A percentile compares a stretch with the other conserved stretches of the same genome.
These are phyloP conservation scores for Nidula niveotomentosa DNA, from an alignment of 1,284 basidiomycete species.

Conservation along the genomic window DNA sequence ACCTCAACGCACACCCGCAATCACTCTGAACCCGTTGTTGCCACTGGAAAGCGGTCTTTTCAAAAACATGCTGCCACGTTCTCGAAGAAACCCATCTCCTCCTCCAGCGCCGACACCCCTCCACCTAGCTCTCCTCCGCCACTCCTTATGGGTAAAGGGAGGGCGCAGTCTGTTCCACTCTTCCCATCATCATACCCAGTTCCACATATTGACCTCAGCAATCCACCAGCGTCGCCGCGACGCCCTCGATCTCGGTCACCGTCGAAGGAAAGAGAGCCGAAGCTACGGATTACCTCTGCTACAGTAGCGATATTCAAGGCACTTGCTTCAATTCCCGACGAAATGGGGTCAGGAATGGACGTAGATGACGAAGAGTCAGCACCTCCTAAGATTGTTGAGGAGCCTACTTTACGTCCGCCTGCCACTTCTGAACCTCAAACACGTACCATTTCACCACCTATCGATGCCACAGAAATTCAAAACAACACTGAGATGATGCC, in stretches of 20 bases:
- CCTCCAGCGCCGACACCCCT: constrained; percentile 13
- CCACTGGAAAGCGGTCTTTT: constrained; percentile 11
- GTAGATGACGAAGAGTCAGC: constrained; percentile 18
- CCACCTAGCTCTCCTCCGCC: constrained; percentile 17
- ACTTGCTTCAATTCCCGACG: constrained; percentile 31
- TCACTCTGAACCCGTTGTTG: constrained; percentile 29
- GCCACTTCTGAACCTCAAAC: neutral
- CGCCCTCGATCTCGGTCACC: constrained; percentile 38
- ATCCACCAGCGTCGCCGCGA: constrained; percentile 38
- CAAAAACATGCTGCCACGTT: constrained; percentile 21
- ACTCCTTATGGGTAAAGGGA: constrained; percentile 19
- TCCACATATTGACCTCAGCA: constrained; percentile 39
- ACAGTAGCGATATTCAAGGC: constrained; percentile 9
- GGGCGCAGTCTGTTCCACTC: constrained; percentile 44
- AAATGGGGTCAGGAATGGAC: constrained; percentile 19
- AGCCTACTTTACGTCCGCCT: neutral
- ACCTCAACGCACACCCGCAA: constrained; percentile 27
- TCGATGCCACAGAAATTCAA: neutral
- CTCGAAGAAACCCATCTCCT: constrained; percentile 21
- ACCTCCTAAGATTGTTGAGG: neutral
- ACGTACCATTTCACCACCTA: neutral
- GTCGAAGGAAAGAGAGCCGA: constrained; percentile 33
- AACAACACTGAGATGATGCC: neutral
- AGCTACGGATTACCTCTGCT: constrained; percentile 24
- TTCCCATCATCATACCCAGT: constrained; percentile 29